Percentiles rank a stretch among this genome's conserved stretches.
Evolutionary conservation across 495 filamentous ascomycete genomes (phyloP).

Genomic region (Penicillium malachiteum): DNA sequence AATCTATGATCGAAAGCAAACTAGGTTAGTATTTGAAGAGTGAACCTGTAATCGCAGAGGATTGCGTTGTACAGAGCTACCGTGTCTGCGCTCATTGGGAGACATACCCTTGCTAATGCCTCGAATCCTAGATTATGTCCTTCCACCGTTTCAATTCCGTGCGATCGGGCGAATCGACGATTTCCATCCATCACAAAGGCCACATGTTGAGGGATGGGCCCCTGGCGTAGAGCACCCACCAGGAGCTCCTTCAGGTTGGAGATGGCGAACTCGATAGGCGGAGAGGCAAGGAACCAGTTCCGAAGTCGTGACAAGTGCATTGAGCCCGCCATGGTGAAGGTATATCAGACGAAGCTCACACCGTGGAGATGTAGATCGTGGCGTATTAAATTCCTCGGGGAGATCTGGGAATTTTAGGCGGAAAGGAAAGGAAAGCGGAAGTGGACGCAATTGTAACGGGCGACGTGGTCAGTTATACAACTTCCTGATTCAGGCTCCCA

Average conservation of each 20-base stretch:
- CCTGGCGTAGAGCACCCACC: constrained; percentile 83
- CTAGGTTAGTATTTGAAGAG: neutral
- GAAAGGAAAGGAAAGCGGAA: constrained; percentile 1
- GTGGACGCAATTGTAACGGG: constrained; percentile 1
- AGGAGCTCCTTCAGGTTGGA: constrained; percentile 72
- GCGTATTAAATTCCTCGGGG: constrained; percentile 1
- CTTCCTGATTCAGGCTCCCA: too few relatives aligned
- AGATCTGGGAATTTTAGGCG: constrained; percentile 5
- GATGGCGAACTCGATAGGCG: constrained; percentile 81
- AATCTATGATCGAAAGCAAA: constrained; percentile 50
- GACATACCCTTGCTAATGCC: constrained; percentile 73
- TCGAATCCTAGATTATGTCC: constrained; percentile 98
- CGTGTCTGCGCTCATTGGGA: neutral
- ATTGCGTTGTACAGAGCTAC: neutral
- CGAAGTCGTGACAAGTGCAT: constrained; percentile 72
- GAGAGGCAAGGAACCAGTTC: constrained; percentile 86
- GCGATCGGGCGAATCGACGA: constrained; percentile 79
- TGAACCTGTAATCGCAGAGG: neutral
- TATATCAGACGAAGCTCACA: neutral
- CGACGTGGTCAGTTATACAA: constrained; percentile 2
- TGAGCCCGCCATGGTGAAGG: constrained; percentile 45
- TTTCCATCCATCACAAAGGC: constrained; percentile 99
- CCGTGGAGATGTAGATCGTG: neutral
- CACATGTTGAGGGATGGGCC: constrained; percentile 88
- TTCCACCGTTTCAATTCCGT: constrained; percentile 94